Percentiles rank a stretch among this genome's conserved stretches.
Evolutionary conservation across 108 stramenopile genomes (phyloP).

Genomic region (Fistulifera pelliculosa): DNA sequence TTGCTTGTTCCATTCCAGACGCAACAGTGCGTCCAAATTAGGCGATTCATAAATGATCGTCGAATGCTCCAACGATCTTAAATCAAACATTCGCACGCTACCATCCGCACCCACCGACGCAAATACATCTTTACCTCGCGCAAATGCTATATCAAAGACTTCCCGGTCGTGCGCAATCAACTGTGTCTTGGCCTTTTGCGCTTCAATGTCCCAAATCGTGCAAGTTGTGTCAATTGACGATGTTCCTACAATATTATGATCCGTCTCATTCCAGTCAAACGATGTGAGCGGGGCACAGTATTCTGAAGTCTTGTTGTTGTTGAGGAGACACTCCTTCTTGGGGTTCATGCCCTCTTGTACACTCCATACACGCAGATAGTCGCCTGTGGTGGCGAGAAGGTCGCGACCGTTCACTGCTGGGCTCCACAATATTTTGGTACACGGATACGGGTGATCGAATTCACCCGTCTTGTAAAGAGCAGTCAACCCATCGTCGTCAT

Average conservation of each 20-base stretch:
- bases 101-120: slow-evolving; percentile 98
- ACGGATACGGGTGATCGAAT: slow-evolving; percentile 94
- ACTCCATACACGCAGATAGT: slow-evolving; percentile 93
- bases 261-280: slow-evolving; percentile 97
- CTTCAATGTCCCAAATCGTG: slow-evolving; percentile 95
- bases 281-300: slow-evolving; percentile 94
- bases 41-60: slow-evolving; percentile 96
- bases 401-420: slow-evolving; percentile 51
- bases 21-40: slow-evolving; percentile 81
- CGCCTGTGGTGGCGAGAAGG: slow-evolving; percentile 95
- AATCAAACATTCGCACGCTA: slow-evolving; percentile 93
- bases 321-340: slow-evolving; percentile 81
- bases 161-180: slow-evolving; percentile 99
- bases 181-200: slow-evolving; percentile 84
- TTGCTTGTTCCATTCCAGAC: slow-evolving; percentile 98
- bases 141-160: slow-evolving; percentile 96
- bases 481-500: slow-evolving; percentile 17
- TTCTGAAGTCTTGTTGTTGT: slow-evolving; percentile 94
- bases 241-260: slow-evolving; percentile 78
- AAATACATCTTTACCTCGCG: slow-evolving; percentile 90
- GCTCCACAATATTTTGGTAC: slow-evolving; percentile 88
- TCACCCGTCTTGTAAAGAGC: slow-evolving; percentile 58
- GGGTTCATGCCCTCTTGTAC: slow-evolving; percentile 41
- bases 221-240: slow-evolving; percentile 97
- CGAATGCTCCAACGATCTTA: slow-evolving; percentile 92